These are phyloP conservation scores for Geranium rotundifolium DNA, from an alignment of 345 rosid species.

Conservation along the genomic window DNA sequence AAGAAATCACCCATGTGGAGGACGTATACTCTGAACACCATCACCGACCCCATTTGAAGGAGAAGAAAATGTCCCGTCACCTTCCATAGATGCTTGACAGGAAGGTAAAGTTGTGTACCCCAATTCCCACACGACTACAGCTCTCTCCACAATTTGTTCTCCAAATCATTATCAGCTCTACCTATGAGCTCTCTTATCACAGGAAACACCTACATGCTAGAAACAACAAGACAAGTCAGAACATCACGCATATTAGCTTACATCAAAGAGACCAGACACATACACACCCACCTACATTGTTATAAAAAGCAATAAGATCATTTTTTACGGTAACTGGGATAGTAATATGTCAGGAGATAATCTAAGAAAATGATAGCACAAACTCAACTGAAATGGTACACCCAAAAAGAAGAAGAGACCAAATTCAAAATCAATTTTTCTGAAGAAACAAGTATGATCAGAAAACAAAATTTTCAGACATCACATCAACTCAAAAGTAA, in stretches of 20 bases:
- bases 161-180: conserved; percentile 38
- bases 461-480: no score
- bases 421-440: no score
- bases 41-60: conserved; percentile 45
- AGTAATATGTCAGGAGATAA: no score
- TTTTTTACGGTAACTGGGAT: no score
- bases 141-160: conserved; percentile 31
- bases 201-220: conserved; percentile 10
- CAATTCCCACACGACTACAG: conserved; percentile 40
- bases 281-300: no score
- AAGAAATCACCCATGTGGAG: conserved; percentile 56
- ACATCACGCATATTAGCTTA: background rate
- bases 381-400: no score
- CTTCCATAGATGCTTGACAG: conserved; percentile 53
- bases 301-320: no score
- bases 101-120: conserved; percentile 30
- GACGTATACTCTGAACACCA: conserved; percentile 38
- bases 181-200: conserved; percentile 19
- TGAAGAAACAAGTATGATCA: no score
- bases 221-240: background rate
- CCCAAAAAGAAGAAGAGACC: no score
- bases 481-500: no score
- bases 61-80: conserved; percentile 44
- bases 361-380: no score
- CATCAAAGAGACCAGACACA: no score